Evolutionary conservation across 768 basidiomycete genomes (phyloP).

Genomic region (Tricholoma sp.): DNA sequence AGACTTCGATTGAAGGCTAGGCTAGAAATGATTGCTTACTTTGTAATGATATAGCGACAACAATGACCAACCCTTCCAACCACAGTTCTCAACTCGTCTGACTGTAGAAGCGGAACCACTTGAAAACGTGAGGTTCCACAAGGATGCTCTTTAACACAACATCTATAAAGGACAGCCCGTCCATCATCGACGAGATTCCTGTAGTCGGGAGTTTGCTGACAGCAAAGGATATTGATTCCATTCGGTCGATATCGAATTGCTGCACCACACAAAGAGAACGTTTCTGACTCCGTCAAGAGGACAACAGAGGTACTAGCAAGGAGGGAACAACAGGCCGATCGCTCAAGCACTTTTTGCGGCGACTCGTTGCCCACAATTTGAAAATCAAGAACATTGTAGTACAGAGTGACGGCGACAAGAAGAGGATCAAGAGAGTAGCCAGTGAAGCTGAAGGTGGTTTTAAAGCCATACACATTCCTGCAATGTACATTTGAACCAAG

Average conservation of each 20-base stretch:
- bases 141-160: neutral
- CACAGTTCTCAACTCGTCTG: neutral
- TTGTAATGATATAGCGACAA: no score
- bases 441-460: neutral
- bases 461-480: neutral
- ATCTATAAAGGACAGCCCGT: neutral
- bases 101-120: neutral
- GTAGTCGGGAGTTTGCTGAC: neutral
- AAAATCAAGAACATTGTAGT: neutral
- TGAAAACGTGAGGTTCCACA: neutral
- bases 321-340: neutral
- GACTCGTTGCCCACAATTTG: neutral
- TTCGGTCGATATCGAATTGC: neutral
- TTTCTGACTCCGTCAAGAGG: neutral
- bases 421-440: neutral
- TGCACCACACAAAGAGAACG: neutral
- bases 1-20: no score
- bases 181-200: neutral
- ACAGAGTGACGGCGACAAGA: neutral
- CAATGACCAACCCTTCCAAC: neutral
- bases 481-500: neutral
- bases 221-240: neutral
- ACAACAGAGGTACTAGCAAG: neutral
- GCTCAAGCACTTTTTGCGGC: neutral
- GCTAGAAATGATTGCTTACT: no score